A percentile compares a stretch with the other conserved stretches of the same genome.
Conservation (phyloP, 352 stramenopile species). For the Thalassiosira sp. region DNA sequence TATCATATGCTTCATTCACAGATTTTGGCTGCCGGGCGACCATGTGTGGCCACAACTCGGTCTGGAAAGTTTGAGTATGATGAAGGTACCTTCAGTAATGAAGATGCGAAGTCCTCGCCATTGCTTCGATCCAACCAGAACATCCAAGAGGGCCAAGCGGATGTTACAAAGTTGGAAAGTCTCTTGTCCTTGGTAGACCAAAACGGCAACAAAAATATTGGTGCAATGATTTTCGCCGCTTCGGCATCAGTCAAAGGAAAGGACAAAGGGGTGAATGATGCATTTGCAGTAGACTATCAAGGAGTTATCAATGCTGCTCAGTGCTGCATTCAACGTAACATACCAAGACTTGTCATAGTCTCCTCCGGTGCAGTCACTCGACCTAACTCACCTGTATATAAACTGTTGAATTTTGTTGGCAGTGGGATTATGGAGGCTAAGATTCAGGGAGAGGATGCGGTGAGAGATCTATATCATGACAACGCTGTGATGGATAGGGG, state of each 20-base stretch:
- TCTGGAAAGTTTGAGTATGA: slow-evolving; percentile 19
- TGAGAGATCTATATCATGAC: slow-evolving; percentile 63
- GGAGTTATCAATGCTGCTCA: slow-evolving; percentile 70
- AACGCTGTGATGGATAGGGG: slow-evolving; percentile 4
- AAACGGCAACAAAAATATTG: slow-evolving; percentile 6
- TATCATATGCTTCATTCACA: too few species aligned
- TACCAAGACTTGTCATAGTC: slow-evolving; percentile 70
- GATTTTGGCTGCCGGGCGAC: slow-evolving; percentile 16
- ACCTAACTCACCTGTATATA: slow-evolving; percentile 73
- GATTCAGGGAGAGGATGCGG: slow-evolving; percentile 76
- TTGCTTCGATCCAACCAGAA: slow-evolving; percentile 2
- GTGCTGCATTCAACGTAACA: slow-evolving; percentile 59
- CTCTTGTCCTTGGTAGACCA: slow-evolving; percentile 12
- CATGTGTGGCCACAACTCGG: slow-evolving; percentile 18
- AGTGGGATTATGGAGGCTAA: slow-evolving; percentile 82
- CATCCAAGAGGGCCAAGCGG: background rate
- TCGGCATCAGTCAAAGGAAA: slow-evolving; percentile 67
- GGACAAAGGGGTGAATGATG: slow-evolving; percentile 32
- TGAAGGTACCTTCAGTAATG: background rate
- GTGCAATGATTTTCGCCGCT: slow-evolving; percentile 78
- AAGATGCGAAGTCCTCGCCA: background rate
- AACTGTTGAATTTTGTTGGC: slow-evolving; percentile 81
- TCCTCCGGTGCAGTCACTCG: slow-evolving; percentile 76
- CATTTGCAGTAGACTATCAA: slow-evolving; percentile 62
- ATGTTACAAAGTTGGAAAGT: slow-evolving; percentile 13